These are phyloP conservation scores for Cladophialophora carrionii DNA, from an alignment of 2,329 filamentous ascomycete species.

Conservation along the genomic window DNA sequence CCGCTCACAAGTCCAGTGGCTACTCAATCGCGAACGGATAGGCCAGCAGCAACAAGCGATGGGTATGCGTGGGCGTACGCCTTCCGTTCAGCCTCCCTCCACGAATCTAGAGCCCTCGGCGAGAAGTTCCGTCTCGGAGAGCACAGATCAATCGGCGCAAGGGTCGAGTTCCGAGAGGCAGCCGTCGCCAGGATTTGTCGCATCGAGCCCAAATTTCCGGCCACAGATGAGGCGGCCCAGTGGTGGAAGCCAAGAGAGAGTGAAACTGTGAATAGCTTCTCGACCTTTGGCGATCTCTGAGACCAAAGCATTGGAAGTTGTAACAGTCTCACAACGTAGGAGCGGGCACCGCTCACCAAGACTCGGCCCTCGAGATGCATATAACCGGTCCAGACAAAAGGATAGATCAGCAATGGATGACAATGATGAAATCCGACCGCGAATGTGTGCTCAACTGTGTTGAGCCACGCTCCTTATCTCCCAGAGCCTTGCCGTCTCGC, in stretches of 20 bases:
- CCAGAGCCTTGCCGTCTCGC: constrained; percentile 13
- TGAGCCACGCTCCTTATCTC: constrained; percentile 10
- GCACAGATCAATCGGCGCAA: constrained; percentile 18
- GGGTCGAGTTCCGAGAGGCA: constrained; percentile 26
- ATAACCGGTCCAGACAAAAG: too few relatives aligned
- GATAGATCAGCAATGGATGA: too few relatives aligned
- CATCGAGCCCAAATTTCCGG: constrained; percentile 30
- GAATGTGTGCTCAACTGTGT: too few relatives aligned
- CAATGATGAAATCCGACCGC: too few relatives aligned
- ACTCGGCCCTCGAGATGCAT: too few relatives aligned
- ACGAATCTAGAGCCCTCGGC: constrained; percentile 19
- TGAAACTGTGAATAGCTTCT: constrained; percentile 28
- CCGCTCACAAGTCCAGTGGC: constrained; percentile 65
- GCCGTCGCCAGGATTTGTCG: constrained; percentile 18
- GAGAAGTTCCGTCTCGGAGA: constrained; percentile 31
- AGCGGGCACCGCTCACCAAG: too few relatives aligned
- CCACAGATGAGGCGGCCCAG: constrained; percentile 31
- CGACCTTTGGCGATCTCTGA: not conserved
- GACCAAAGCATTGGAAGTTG: not conserved
- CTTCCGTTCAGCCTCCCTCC: constrained; percentile 27
- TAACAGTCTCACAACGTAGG: too few relatives aligned
- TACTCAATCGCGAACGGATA: constrained; percentile 59
- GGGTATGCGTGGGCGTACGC: constrained; percentile 31
- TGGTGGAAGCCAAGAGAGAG: constrained; percentile 33
- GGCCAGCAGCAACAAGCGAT: constrained; percentile 34